Conservation (phyloP, 495 filamentous ascomycete genomes). For the Chaetomidium leptoderma region DNA sequence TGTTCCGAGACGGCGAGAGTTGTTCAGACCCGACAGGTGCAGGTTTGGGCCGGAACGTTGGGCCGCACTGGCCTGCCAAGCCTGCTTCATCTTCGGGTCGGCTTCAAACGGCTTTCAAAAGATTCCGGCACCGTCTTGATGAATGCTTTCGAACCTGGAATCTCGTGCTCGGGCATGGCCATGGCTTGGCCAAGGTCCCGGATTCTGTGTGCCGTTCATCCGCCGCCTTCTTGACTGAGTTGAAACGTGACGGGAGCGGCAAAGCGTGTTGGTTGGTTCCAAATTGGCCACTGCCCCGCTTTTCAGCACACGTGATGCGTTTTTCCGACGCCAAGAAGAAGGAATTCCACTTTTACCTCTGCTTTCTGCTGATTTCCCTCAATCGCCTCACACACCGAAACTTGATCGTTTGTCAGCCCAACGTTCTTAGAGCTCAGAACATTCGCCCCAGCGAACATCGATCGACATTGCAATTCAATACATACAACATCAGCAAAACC, state of each 20-base stretch:
- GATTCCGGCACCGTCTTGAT: too few relatives aligned
- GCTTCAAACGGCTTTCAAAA: too few relatives aligned
- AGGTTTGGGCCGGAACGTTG: too few relatives aligned
- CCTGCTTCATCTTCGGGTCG: not conserved
- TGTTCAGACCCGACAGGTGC: too few relatives aligned
- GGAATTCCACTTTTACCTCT: not conserved
- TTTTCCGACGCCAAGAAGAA: not conserved
- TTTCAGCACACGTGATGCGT: not conserved
- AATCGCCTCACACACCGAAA: constrained; percentile 2
- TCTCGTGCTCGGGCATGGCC: not conserved
- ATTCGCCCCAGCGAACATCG: not conserved
- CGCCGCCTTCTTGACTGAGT: not conserved
- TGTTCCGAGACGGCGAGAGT: too few relatives aligned
- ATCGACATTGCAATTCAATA: too few relatives aligned
- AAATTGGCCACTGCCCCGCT: not conserved
- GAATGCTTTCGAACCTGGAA: too few relatives aligned
- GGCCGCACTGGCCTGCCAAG: not conserved
- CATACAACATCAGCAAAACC: not conserved
- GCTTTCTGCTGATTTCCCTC: not conserved
- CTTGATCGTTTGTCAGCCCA: constrained; percentile 5
- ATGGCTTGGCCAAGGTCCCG: not conserved
- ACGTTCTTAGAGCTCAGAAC: not conserved
- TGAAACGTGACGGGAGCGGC: constrained; percentile 9
- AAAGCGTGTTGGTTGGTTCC: not conserved
- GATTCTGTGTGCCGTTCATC: not conserved